A percentile compares a stretch with the other conserved stretches of the same genome.
These are phyloP conservation scores for Pleurotus ostreatus DNA, from an alignment of 768 basidiomycete species.

Conservation along the genomic window DNA sequence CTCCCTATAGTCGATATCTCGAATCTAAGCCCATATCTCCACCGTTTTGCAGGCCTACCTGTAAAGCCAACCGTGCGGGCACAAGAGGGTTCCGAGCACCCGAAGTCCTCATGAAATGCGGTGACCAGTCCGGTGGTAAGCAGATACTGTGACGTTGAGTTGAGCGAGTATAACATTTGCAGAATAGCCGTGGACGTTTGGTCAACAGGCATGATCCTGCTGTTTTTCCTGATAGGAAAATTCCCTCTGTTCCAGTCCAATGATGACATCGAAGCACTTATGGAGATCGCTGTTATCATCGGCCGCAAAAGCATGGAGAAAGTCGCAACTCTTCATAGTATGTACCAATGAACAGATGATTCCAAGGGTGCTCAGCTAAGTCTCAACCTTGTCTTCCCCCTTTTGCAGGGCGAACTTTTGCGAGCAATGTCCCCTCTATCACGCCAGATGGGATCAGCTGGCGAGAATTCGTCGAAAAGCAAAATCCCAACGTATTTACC, in stretches of 20 bases:
- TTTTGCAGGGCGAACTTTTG: constrained; percentile 74
- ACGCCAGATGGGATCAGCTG: constrained; percentile 64
- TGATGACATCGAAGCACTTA: constrained; percentile 91
- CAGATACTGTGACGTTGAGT: constrained; percentile 7
- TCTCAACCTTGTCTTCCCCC: not conserved
- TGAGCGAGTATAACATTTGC: constrained; percentile 1
- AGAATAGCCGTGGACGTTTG: constrained; percentile 89
- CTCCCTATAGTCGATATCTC: no score
- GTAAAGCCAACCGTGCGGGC: constrained; percentile 94
- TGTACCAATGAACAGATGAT: not conserved
- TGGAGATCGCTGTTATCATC: constrained; percentile 89
- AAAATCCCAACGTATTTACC: constrained; percentile 67
- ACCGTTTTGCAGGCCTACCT: constrained; percentile 50
- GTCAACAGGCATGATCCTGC: constrained; percentile 88
- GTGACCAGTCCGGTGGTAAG: constrained; percentile 87
- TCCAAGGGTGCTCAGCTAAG: no score
- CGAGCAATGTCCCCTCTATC: constrained; percentile 85
- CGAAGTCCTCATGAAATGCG: constrained; percentile 92
- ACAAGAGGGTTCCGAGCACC: constrained; percentile 97
- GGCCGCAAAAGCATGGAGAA: constrained; percentile 82
- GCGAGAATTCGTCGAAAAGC: constrained; percentile 67
- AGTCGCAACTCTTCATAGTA: constrained; percentile 86
- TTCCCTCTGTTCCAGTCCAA: constrained; percentile 93
- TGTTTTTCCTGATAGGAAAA: constrained; percentile 89
- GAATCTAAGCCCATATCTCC: not conserved